Evolutionary conservation across 2,329 filamentous ascomycete species (phyloP).

Genomic region (Ustulina deusta): DNA sequence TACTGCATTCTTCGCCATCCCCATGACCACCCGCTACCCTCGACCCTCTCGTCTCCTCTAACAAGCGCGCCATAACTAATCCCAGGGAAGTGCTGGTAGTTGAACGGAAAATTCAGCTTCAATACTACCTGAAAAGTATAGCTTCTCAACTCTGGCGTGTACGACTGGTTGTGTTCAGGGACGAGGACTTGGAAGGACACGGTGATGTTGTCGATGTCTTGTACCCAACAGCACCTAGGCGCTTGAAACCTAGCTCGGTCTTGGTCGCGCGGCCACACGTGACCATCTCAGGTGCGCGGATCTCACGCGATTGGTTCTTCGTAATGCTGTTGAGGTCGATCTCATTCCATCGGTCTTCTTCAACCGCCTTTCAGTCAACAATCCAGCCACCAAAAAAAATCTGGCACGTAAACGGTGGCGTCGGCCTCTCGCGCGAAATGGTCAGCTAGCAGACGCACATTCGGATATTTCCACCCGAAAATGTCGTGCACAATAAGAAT

Average conservation of each 20-base stretch:
- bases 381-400: slow-evolving; percentile 56
- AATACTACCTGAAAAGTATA: slow-evolving; percentile 56
- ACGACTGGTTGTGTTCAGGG: slow-evolving; percentile 57
- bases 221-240: slow-evolving; percentile 58
- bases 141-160: slow-evolving; percentile 60
- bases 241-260: slow-evolving; percentile 47
- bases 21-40: slow-evolving; percentile 5
- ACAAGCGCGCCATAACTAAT: neutral
- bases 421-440: slow-evolving; percentile 59
- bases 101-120: slow-evolving; percentile 28
- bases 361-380: slow-evolving; percentile 45
- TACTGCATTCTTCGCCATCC: neutral
- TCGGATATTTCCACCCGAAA: slow-evolving; percentile 60
- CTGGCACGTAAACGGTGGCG: slow-evolving; percentile 60
- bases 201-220: slow-evolving; percentile 57
- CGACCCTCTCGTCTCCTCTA: neutral
- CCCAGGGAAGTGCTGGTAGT: slow-evolving; percentile 10
- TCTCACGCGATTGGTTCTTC: slow-evolving; percentile 53
- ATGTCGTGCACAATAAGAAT: slow-evolving; percentile 56
- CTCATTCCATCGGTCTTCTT: slow-evolving; percentile 47
- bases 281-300: slow-evolving; percentile 55
- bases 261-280: slow-evolving; percentile 51
- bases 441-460: slow-evolving; percentile 60
- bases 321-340: slow-evolving; percentile 56
- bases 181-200: slow-evolving; percentile 59